These are phyloP conservation scores for Leishmania arabica DNA, from an alignment of 208 protist species.

Conservation along the genomic window DNA sequence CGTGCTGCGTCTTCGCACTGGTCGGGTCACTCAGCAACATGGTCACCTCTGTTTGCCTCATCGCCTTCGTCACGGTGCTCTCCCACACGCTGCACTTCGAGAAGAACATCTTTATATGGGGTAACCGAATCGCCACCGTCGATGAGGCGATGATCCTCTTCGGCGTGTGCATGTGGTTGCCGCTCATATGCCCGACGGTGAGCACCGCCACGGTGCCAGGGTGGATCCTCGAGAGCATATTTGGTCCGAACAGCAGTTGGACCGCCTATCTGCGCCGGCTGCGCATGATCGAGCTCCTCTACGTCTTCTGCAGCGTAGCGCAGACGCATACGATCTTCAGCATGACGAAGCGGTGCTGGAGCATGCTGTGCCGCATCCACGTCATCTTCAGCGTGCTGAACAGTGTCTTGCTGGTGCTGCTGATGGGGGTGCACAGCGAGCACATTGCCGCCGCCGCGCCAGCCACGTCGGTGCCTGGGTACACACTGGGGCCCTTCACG, in stretches of 20 bases:
- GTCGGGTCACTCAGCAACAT: conserved; percentile 74
- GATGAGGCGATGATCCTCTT: conserved; percentile 94
- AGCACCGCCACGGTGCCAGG: conserved; percentile 36
- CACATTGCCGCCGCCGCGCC: conserved; percentile 33
- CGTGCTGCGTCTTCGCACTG: conserved; percentile 61
- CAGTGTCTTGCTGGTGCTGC: conserved; percentile 44
- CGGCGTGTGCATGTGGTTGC: conserved; percentile 68
- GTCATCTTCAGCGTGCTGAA: conserved; percentile 61
- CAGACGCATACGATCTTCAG: conserved; percentile 64
- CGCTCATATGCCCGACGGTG: conserved; percentile 55
- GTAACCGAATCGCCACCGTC: conserved; percentile 82
- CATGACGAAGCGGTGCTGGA: conserved; percentile 41
- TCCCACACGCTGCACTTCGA: conserved; percentile 88
- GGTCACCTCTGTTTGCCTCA: conserved; percentile 54
- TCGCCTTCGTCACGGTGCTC: conserved; percentile 74
- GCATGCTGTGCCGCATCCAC: conserved; percentile 73
- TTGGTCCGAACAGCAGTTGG: conserved; percentile 26
- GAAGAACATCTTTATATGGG: conserved; percentile 84
- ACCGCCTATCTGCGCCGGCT: conserved; percentile 23
- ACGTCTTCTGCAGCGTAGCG: conserved; percentile 61
- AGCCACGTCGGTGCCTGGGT: conserved; percentile 38
- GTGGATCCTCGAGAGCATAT: conserved; percentile 18
- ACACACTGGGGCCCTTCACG: conserved; percentile 67
- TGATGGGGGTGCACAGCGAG: conserved; percentile 55
- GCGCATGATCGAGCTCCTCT: conserved; percentile 58